These are phyloP conservation scores for Sporothrix pseudoabietina DNA, from an alignment of 2,329 filamentous ascomycete species.

Conservation along the genomic window DNA sequence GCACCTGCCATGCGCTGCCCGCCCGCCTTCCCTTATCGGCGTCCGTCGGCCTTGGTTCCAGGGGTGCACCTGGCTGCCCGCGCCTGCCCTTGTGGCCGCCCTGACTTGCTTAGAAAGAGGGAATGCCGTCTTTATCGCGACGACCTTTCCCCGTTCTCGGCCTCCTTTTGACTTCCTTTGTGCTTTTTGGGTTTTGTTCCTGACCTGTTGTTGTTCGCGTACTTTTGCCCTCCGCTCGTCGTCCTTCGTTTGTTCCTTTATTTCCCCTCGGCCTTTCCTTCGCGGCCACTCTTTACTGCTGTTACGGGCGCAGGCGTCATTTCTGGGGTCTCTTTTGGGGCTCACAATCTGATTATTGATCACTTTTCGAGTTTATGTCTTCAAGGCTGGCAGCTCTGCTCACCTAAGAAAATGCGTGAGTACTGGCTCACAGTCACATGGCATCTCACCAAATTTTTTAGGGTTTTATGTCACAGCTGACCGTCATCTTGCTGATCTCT, in stretches of 20 bases:
- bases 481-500: too few relatives aligned
- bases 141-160: constrained; percentile 1
- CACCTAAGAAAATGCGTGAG: constrained; percentile 12
- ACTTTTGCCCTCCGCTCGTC: not conserved
- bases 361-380: not conserved
- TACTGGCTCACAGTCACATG: not conserved
- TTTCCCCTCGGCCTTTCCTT: not conserved
- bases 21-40: constrained; percentile 14
- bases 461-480: not conserved
- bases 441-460: not conserved
- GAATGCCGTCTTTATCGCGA: not conserved
- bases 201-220: not conserved
- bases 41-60: constrained; percentile 1
- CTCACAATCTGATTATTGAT: not conserved
- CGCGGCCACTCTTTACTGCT: not conserved
- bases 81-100: not conserved
- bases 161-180: not conserved
- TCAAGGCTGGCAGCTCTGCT: not conserved
- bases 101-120: not conserved
- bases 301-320: not conserved
- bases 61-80: not conserved
- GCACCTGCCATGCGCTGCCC: not conserved
- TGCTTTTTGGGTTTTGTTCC: not conserved
- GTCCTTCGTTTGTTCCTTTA: not conserved
- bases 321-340: not conserved